phyloP scores from a whole-genome alignment of 495 filamentous ascomycete genomes.

The Hyaloscypha bicolor region DNA sequence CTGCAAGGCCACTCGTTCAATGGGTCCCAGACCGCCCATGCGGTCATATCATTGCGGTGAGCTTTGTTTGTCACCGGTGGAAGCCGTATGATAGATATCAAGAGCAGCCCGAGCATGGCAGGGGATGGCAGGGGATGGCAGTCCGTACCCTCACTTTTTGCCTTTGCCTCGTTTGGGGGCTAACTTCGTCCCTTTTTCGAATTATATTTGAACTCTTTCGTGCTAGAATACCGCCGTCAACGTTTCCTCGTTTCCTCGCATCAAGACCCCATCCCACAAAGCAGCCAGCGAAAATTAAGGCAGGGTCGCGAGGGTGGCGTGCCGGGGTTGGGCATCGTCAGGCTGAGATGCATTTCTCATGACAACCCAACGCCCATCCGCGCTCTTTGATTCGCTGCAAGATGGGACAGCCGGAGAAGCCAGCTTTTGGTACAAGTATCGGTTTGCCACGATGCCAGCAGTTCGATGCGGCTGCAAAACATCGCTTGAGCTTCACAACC shows the following conservation, averaged over 20 bases:
- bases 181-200: neutral
- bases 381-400: slow-evolving; percentile 14
- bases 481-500: slow-evolving; percentile 9
- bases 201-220: neutral
- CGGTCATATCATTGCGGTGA: neutral
- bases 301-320: slow-evolving; percentile 19
- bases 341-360: slow-evolving; percentile 28
- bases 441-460: neutral
- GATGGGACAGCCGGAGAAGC: neutral
- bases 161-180: neutral
- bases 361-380: slow-evolving; percentile 31
- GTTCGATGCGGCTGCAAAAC: slow-evolving; percentile 24
- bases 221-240: neutral
- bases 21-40: slow-evolving; percentile 15
- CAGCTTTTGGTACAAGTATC: neutral
- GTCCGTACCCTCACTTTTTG: neutral
- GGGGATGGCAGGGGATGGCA: neutral
- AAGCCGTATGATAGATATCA: neutral
- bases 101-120: too few species aligned
- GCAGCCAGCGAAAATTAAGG: slow-evolving; percentile 24
- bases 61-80: slow-evolving; percentile 3
- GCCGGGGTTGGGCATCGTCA: slow-evolving; percentile 22
- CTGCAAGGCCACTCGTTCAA: neutral
- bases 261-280: slow-evolving; percentile 9
- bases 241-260: neutral